These are phyloP conservation scores for Fusarium oligoseptatum DNA, from an alignment of 2,329 filamentous ascomycete species.

Conservation along the genomic window DNA sequence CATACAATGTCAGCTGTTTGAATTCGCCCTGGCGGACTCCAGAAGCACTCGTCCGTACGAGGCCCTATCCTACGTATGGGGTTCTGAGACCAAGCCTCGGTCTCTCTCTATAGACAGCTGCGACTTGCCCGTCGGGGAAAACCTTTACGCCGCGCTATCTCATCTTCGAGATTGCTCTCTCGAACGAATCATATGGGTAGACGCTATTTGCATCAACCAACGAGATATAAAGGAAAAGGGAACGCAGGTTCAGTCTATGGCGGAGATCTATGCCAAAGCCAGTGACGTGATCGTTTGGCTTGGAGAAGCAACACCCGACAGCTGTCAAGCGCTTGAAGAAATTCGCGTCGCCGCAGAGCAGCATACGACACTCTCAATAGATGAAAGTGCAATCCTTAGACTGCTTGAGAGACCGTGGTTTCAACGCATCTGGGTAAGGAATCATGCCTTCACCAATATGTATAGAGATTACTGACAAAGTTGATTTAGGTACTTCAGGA, in stretches of 20 bases:
- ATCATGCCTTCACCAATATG: background rate
- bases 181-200: background rate
- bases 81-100: background rate
- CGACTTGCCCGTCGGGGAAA: background rate
- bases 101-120: background rate
- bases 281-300: background rate
- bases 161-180: background rate
- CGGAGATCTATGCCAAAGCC: background rate
- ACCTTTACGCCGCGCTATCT: background rate
- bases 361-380: background rate
- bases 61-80: background rate
- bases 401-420: background rate
- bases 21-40: background rate
- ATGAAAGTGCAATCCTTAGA: background rate
- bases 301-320: background rate
- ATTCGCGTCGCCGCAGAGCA: background rate
- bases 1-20: background rate
- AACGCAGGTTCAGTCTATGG: background rate
- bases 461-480: background rate
- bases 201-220: background rate
- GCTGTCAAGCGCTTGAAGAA: background rate
- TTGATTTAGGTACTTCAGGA: background rate
- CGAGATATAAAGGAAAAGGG: background rate
- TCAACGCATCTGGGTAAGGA: background rate
- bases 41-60: background rate